Evolutionary conservation across 805 yeast species (phyloP).

Genomic region (Scheffersomyces coipomensis): DNA sequence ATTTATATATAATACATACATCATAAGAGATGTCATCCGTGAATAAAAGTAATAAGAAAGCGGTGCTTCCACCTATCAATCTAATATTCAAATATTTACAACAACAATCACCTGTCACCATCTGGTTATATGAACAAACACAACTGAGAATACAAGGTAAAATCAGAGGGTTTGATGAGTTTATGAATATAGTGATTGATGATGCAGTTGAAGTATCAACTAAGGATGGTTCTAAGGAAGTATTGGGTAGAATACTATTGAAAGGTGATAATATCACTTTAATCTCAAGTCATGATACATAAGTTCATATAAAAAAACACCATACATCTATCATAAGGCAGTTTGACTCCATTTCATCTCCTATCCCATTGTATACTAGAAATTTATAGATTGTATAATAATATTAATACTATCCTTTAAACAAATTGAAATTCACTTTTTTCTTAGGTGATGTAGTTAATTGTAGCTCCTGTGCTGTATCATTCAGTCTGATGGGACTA

Average conservation of each 20-base stretch:
- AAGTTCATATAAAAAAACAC: neutral
- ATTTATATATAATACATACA: no score
- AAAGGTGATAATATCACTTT: slow-evolving; percentile 94
- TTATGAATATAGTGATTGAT: slow-evolving; percentile 77
- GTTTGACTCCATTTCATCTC: no score
- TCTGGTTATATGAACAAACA: slow-evolving; percentile 90
- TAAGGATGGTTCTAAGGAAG: slow-evolving; percentile 48
- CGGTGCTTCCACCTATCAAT: slow-evolving; percentile 86
- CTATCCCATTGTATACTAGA: neutral
- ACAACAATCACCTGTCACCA: slow-evolving; percentile 72
- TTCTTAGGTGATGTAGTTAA: slow-evolving; percentile 13
- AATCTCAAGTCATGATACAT: slow-evolving; percentile 44
- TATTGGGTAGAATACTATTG: slow-evolving; percentile 72
- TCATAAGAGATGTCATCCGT: slow-evolving; percentile 3
- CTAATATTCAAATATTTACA: slow-evolving; percentile 84
- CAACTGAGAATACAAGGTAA: slow-evolving; percentile 76
- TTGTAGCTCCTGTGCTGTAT: no score
- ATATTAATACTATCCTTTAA: neutral
- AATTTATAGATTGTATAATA: neutral
- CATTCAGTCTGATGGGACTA: no score
- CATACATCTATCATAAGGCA: no score
- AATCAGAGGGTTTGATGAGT: slow-evolving; percentile 93
- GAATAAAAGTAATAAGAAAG: slow-evolving; percentile 15
- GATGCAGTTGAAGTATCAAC: slow-evolving; percentile 63
- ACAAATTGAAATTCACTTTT: slow-evolving; percentile 23